Conservation (phyloP, 2,329 filamentous ascomycete species). For the Passalora sequoiae region DNA sequence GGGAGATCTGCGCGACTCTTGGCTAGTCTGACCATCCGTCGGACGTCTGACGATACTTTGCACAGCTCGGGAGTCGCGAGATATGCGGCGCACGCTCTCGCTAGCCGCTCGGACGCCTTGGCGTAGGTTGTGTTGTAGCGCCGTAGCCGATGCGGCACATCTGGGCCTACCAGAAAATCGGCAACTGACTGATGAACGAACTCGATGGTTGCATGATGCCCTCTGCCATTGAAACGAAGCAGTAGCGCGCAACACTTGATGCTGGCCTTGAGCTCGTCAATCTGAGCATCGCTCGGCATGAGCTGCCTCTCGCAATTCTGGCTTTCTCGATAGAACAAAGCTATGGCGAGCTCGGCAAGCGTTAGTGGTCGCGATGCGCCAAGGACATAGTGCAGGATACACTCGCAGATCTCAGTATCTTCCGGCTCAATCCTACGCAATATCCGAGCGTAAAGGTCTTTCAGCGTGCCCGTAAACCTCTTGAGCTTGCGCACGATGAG, state of each 20-base stretch:
- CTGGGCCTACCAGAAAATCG: constrained; percentile 5
- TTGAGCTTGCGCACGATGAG: not conserved
- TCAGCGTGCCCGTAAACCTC: not conserved
- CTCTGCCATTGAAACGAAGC: constrained; percentile 3
- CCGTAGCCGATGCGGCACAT: constrained; percentile 2
- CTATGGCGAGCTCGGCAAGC: constrained; percentile 6
- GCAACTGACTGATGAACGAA: constrained; percentile 9
- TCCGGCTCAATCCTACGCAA: not conserved
- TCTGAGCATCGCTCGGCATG: constrained; percentile 1
- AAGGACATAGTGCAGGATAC: constrained; percentile 3
- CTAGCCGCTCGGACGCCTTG: not conserved
- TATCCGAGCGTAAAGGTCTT: constrained; percentile 2
- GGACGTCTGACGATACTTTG: constrained; percentile 1
- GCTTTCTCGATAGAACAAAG: constrained; percentile 2
- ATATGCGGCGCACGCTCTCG: constrained; percentile 3
- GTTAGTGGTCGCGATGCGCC: constrained; percentile 6
- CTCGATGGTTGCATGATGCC: not conserved
- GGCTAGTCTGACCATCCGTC: not conserved
- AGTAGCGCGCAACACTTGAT: constrained; percentile 3
- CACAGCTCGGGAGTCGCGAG: constrained; percentile 2
- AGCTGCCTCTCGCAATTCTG: not conserved
- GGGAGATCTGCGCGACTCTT: not conserved
- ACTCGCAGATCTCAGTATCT: not conserved
- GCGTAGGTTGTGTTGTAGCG: constrained; percentile 3
- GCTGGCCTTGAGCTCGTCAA: constrained; percentile 2